Percentiles rank a stretch among this genome's conserved stretches.
phyloP scores from a whole-genome alignment of 2,329 filamentous ascomycete species.

The Penicillium sp. region DNA sequence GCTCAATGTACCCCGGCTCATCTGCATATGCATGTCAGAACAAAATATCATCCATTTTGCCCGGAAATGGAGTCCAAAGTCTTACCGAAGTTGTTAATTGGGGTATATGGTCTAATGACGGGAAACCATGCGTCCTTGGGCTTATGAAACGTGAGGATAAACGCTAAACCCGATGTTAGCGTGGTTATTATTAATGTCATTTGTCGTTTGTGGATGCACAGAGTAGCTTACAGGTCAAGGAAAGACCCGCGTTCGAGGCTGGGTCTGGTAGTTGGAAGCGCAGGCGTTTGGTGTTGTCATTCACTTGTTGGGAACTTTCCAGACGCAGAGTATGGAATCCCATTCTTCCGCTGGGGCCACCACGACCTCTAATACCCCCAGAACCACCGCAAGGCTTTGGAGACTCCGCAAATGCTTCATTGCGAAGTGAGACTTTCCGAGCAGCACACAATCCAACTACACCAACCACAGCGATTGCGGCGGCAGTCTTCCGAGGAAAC shows the following conservation, averaged over 20 bases:
- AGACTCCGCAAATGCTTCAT: neutral
- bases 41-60: neutral
- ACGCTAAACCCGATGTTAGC: neutral
- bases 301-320: neutral
- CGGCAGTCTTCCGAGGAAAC: neutral
- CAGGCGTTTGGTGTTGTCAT: neutral
- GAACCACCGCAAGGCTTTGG: neutral
- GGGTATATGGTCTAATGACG: neutral
- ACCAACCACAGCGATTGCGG: neutral
- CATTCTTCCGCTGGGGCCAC: neutral
- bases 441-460: neutral
- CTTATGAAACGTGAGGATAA: neutral
- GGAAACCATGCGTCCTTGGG: neutral
- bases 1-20: neutral
- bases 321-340: neutral
- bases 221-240: neutral
- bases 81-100: neutral
- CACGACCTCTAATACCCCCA: neutral
- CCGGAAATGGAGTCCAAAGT: neutral
- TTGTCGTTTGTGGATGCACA: neutral
- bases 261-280: neutral
- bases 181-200: neutral
- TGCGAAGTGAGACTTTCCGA: neutral
- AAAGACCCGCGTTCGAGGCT: neutral
- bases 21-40: neutral